Evolutionary conservation across 352 stramenopile species (phyloP), one percentile per base, ranked within the genome.

Genomic region (Phytopythium boreale): DNA sequence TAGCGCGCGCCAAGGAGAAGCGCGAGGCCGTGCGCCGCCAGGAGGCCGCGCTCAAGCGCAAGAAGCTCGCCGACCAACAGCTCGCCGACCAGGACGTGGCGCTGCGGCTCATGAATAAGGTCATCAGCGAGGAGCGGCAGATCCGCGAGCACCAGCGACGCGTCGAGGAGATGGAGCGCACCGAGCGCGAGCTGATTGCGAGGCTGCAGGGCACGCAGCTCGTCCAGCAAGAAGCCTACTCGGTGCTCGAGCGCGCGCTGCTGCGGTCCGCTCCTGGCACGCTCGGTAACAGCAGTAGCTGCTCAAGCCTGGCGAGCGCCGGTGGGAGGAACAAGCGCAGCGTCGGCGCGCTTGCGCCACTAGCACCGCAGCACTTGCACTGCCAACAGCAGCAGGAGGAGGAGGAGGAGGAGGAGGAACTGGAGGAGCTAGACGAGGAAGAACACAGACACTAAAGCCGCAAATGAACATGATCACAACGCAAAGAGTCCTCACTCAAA

Each of bases 191-290:
- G 41, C 72, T 90, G 34, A 89, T 91, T 41, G 72, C 88, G 63
- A 69, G 82, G 15, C 69, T 93, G 0, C 80, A 91, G 58, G 84
- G 80, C 46, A 91, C 84, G 19, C 82, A 93, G 56, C 62, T 90
- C 2, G 79, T 91, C 20, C 84, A 93, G 63, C 75, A 80, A 60
- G 75, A 93, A 64, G 84, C 84, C 5, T 93, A 89, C 46, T 80
- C 79, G 4, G 80, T 88, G 15, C 70, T 93, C 2, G 84, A 93
- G 56, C 80, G 87, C 26, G 84, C 84, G 27, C 59, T 93, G 29
- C 64, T 92, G 6, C 74, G 77, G 15, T 75, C 71, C 2, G 69
- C 29, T 2, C 52, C 52, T 0, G 51, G 31, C 2, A 17, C 31
- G 17, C 27, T 57, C 19, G 15, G 15, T 15, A 26, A 4, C 26